These are phyloP conservation scores for Tagetes patula DNA, from an alignment of 129 eudicot genomes.

Conservation along the genomic window DNA sequence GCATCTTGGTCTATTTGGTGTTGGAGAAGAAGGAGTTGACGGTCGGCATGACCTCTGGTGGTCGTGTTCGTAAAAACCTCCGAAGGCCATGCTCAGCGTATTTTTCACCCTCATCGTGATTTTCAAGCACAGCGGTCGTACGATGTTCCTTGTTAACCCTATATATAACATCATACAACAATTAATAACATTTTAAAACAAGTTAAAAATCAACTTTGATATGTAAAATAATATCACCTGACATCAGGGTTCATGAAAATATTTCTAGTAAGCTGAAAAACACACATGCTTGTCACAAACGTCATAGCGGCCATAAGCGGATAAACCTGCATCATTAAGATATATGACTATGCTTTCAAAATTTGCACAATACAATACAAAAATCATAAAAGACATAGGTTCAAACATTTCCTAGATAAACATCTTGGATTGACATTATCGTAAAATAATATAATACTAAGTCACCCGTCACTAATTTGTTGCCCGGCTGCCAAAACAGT, in stretches of 20 bases:
- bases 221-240: conserved; percentile 40
- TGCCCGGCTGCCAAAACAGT: too few species aligned
- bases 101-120: conserved; percentile 77
- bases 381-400: too few species aligned
- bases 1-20: conserved; percentile 29
- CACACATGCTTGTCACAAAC: conserved; percentile 75
- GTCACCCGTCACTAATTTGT: too few species aligned
- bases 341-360: not conserved
- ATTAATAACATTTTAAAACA: not conserved
- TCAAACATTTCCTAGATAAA: too few species aligned
- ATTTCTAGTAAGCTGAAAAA: conserved; percentile 88
- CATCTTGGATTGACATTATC: too few species aligned
- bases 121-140: conserved; percentile 60
- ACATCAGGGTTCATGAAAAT: conserved; percentile 77
- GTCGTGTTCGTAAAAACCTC: conserved; percentile 73
- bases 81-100: conserved; percentile 83
- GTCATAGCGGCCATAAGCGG: conserved; percentile 94
- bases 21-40: conserved; percentile 78
- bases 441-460: too few species aligned
- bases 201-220: not conserved
- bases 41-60: conserved; percentile 81
- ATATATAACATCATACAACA: conserved; percentile 30
- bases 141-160: conserved; percentile 78
- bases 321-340: conserved; percentile 53
- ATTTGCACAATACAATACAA: not conserved